Conservation (phyloP, 305 asterid genomes). For the Fraxinus dipetala region DNA sequence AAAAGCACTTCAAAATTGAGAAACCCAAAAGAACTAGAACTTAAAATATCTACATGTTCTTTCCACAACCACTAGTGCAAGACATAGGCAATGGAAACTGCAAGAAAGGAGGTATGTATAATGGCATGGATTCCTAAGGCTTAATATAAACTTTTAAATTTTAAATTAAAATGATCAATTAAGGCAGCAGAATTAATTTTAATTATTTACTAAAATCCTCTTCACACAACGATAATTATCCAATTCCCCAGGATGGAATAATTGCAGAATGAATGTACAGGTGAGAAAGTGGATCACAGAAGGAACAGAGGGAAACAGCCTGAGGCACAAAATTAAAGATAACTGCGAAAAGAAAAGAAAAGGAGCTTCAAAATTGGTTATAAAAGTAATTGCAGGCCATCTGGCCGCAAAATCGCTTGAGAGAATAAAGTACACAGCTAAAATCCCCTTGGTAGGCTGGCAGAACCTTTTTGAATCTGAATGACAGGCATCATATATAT, state of each 20-base stretch:
- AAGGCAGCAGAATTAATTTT: background rate
- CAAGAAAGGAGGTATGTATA: background rate
- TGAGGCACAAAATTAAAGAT: conserved; percentile 1
- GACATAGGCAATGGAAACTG: background rate
- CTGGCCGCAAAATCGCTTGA: background rate
- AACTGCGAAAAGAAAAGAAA: background rate
- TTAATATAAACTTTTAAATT: background rate
- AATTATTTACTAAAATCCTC: background rate
- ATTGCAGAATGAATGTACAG: background rate
- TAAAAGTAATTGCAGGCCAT: background rate
- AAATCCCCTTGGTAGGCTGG: background rate
- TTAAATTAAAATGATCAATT: background rate
- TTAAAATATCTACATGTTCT: background rate
- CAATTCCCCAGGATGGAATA: background rate
- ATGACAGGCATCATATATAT: background rate
- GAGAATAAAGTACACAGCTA: background rate
- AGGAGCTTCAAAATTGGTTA: background rate
- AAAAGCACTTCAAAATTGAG: background rate
- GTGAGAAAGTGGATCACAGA: background rate
- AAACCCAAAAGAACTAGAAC: background rate
- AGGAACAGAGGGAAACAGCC: background rate
- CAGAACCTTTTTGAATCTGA: background rate
- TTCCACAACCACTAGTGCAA: conserved; percentile 8
- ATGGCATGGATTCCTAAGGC: background rate
- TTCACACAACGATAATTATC: background rate